A percentile compares a stretch with the other conserved stretches of the same genome.
These are phyloP conservation scores for Aspergillus sparsus DNA, from an alignment of 495 filamentous ascomycete genomes.

Conservation along the genomic window DNA sequence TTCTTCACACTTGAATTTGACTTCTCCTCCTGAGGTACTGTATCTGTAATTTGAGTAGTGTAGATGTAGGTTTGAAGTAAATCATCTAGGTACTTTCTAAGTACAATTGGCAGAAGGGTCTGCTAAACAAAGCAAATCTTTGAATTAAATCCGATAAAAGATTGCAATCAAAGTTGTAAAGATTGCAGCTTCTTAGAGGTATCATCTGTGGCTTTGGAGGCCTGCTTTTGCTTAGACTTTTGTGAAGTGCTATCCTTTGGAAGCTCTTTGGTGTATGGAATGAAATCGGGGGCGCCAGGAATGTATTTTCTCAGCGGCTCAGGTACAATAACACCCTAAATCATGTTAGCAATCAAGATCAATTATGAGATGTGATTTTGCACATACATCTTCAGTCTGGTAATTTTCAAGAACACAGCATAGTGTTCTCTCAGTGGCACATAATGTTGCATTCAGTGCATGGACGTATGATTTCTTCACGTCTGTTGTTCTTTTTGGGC, in stretches of 20 bases:
- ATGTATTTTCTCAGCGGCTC: conserved; percentile 90
- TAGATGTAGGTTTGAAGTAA: no score
- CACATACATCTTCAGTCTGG: conserved; percentile 77
- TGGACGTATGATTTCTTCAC: conserved; percentile 91
- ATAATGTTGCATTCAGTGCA: conserved; percentile 87
- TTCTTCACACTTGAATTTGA: no score
- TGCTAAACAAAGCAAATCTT: no score
- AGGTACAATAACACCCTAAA: conserved; percentile 78
- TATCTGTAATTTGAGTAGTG: no score
- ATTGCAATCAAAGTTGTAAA: conserved; percentile 37
- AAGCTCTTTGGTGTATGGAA: conserved; percentile 82
- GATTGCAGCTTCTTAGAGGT: conserved; percentile 43
- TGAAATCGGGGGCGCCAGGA: conserved; percentile 81
- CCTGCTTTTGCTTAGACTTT: conserved; percentile 52
- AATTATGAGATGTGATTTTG: conserved; percentile 9
- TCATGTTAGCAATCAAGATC: conserved; percentile 7
- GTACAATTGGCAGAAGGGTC: not conserved
- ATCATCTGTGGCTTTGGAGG: conserved; percentile 30
- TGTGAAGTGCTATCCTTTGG: conserved; percentile 70
- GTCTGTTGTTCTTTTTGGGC: conserved; percentile 75
- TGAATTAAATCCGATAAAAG: not conserved
- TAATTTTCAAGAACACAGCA: conserved; percentile 97
- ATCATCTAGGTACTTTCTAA: no score
- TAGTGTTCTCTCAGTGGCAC: conserved; percentile 88
- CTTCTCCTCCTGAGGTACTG: not conserved